phyloP scores from a whole-genome alignment of 2,329 filamentous ascomycete genomes.

The Chaetomiaceae sp. region DNA sequence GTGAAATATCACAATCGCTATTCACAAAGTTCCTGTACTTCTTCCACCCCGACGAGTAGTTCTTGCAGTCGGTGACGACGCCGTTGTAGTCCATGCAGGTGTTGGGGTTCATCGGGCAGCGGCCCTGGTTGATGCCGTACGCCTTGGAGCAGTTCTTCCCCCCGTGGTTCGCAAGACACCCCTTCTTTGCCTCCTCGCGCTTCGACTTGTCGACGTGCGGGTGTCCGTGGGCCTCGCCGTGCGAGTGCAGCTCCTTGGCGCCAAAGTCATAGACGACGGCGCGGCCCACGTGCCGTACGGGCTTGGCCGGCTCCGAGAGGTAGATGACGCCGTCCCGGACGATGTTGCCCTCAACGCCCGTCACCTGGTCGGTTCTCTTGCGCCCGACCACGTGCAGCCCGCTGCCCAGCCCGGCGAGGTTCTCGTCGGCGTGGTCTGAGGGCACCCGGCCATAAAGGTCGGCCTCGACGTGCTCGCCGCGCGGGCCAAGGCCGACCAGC shows the following conservation, averaged over 20 bases:
- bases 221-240: neutral
- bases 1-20: neutral
- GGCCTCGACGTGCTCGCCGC: neutral
- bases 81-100: conserved; percentile 1
- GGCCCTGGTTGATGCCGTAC: conserved; percentile 3
- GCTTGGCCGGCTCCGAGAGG: neutral
- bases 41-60: neutral
- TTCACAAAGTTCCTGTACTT: neutral
- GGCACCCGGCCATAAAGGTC: neutral
- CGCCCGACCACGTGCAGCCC: neutral
- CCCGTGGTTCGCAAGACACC: neutral
- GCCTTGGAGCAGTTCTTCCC: neutral
- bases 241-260: neutral
- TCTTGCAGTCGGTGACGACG: neutral
- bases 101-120: neutral
- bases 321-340: neutral
- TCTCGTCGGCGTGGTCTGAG: neutral
- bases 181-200: neutral
- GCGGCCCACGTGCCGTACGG: neutral
- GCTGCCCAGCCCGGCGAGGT: neutral
- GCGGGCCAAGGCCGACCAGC: neutral
- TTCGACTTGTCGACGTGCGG: neutral
- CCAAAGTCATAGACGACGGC: conserved; percentile 1
- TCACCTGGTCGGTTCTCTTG: neutral
- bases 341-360: neutral